Base-by-base conservation (phyloP, 139 green algal genomes). In the Pycnococcus provasolii region DNA sequence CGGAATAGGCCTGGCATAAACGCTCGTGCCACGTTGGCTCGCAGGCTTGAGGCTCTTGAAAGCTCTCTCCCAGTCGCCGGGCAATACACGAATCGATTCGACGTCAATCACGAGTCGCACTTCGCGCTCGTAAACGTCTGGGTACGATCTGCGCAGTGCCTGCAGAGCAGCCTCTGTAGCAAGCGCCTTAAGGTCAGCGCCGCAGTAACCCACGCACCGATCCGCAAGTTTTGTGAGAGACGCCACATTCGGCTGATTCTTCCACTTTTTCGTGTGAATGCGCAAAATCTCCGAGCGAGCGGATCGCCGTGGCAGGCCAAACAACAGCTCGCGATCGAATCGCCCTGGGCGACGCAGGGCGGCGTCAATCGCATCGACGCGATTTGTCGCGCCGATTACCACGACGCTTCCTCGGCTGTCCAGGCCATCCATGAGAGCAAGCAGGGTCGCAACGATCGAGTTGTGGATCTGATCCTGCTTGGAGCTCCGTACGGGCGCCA, bases 381-480 rank as follows among this genome's bases (percentile, higher is more conserved):
- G 58, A 67, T 92, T 92, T 26, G 86, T 92, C 40, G 86, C 86
- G 4, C 84, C 84, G 8, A 90, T 80, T 0, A 90, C 77, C 1
- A 90, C 84, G 50, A 89, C 84, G 52, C 86, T 70, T 2, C 91
- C 91, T 2, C 91, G 72, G 37, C 79, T 73, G 70, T 96, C 89
- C 65, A 97, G 79, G 0, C 91, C 91, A 70, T 97, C 91, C 91
- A 96, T 97, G 6, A 97, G 80, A 4, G 91, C 91, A 63, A 97
- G 81, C 67, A 97, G 83, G 0, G 91, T 97, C 42, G 82, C 88
- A 43, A 97, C 91, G 37, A 97, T 95, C 59, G 82, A 92, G 84
- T 97, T 97, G 84, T 97, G 89, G 60, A 96, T 89, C 81, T 97
- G 91, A 67, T 97, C 91, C 78, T 94, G 85, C 74, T 84, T 87